Evolutionary conservation across 148 eudicot species (phyloP).

Genomic region (Pharnaceum exiguum): DNA sequence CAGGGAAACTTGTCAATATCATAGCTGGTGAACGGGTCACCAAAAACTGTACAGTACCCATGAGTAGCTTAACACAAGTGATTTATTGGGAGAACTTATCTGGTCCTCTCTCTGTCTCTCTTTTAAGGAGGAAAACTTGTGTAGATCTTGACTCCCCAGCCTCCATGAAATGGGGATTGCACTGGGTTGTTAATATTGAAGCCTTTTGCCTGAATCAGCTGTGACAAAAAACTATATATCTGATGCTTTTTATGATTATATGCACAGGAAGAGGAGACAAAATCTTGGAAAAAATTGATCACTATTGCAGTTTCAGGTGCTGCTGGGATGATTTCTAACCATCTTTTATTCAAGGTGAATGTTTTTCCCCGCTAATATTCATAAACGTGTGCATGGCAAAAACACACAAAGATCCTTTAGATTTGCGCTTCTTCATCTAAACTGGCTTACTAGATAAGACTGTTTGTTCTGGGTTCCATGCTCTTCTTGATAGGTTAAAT

Average conservation of each 20-base stretch:
- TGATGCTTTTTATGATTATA: constrained; percentile 1
- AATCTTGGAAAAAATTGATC: constrained; percentile 77
- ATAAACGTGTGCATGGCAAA: not conserved
- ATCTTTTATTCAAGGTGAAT: constrained; percentile 85
- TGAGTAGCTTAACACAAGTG: too few species aligned
- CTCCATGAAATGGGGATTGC: too few species aligned
- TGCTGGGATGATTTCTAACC: constrained; percentile 96
- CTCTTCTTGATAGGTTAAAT: too few species aligned
- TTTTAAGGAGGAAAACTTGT: too few species aligned
- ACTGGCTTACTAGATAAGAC: too few species aligned
- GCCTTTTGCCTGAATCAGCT: not conserved
- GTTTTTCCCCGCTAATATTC: not conserved
- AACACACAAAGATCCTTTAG: not conserved
- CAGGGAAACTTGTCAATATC: too few species aligned
- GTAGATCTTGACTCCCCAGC: not conserved
- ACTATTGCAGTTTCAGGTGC: constrained; percentile 94
- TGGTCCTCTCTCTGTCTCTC: too few species aligned
- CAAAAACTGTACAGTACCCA: too few species aligned
- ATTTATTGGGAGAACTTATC: too few species aligned
- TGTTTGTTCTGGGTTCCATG: too few species aligned
- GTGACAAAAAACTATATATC: not conserved
- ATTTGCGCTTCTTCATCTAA: not conserved
- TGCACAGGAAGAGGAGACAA: constrained; percentile 77
- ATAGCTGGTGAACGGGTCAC: too few species aligned
- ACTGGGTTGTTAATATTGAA: not conserved